These are phyloP conservation scores for Candida sp. DNA, from an alignment of 1,139 yeast genomes.

Conservation along the genomic window DNA sequence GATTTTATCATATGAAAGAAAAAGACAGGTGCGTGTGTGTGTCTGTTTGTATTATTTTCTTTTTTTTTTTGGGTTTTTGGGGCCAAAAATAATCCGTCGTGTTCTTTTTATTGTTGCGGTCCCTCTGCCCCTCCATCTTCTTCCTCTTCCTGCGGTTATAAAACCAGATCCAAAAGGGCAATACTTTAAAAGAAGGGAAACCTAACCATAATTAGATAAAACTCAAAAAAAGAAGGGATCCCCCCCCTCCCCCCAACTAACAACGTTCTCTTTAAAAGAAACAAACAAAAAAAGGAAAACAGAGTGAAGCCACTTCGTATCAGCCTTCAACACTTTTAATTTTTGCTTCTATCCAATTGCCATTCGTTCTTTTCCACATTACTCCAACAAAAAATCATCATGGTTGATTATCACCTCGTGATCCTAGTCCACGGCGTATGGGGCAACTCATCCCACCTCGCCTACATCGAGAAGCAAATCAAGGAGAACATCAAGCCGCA, in stretches of 20 bases:
- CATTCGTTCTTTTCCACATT: not conserved
- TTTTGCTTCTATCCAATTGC: not conserved
- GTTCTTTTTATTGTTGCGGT: too few relatives aligned
- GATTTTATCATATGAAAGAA: not conserved
- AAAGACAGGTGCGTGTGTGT: not conserved
- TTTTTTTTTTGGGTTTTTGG: not conserved
- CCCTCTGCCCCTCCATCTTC: not conserved
- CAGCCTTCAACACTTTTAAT: not conserved
- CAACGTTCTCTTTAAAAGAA: not conserved
- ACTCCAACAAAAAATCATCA: not conserved
- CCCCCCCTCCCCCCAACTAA: too few relatives aligned
- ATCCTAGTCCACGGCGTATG: slow-evolving; percentile 82
- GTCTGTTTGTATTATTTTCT: not conserved
- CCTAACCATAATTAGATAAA: not conserved
- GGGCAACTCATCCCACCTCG: slow-evolving; percentile 77
- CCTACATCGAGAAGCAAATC: slow-evolving; percentile 54
- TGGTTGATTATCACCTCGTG: slow-evolving; percentile 54
- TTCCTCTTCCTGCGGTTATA: not conserved
- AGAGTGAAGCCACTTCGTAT: too few relatives aligned
- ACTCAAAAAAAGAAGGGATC: not conserved
- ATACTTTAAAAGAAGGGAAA: not conserved
- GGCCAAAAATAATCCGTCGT: not conserved
- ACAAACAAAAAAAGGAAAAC: not conserved
- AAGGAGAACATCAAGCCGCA: slow-evolving; percentile 19
- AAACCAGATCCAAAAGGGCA: not conserved